Percentiles rank a stretch among this genome's conserved stretches.
Evolutionary conservation across 768 basidiomycete species (phyloP).

Genomic region (Chalciporus chontae): DNA sequence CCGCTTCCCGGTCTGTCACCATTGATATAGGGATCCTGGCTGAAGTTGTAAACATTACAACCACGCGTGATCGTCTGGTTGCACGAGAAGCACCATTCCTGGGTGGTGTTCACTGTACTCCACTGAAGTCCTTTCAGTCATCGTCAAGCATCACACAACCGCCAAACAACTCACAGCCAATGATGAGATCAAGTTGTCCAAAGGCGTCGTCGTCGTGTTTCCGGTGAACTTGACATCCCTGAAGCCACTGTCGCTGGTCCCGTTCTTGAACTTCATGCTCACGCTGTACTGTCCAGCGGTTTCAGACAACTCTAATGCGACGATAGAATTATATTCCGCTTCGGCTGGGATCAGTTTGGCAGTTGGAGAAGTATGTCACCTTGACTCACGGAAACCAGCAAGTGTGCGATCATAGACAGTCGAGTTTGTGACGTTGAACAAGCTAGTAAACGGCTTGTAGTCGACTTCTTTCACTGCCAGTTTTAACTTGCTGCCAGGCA

Average conservation of each 20-base stretch:
- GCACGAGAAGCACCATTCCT: slow-evolving; percentile 33
- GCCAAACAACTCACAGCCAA: no score
- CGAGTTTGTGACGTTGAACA: slow-evolving; percentile 76
- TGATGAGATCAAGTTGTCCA: slow-evolving; percentile 2
- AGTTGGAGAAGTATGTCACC: not conserved
- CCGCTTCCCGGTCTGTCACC: not conserved
- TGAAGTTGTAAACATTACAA: slow-evolving; percentile 29
- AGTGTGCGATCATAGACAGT: slow-evolving; percentile 54
- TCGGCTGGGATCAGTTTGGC: not conserved
- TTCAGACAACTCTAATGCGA: slow-evolving; percentile 66
- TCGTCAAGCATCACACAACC: no score
- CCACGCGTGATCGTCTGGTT: slow-evolving; percentile 30
- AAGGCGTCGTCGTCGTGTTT: slow-evolving; percentile 19
- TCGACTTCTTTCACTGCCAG: slow-evolving; percentile 73
- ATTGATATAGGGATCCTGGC: slow-evolving; percentile 26
- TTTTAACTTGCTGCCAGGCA: slow-evolving; percentile 70
- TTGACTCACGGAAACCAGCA: slow-evolving; percentile 58
- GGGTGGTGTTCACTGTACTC: slow-evolving; percentile 27
- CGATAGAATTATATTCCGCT: slow-evolving; percentile 71
- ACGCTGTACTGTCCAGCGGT: slow-evolving; percentile 67
- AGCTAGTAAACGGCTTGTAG: slow-evolving; percentile 85
- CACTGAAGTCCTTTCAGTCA: slow-evolving; percentile 1
- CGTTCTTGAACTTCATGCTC: slow-evolving; percentile 81
- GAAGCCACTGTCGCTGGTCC: slow-evolving; percentile 55
- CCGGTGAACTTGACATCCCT: slow-evolving; percentile 60